Conservation (phyloP, 2,329 filamentous ascomycete species). For the Scedosporium dehoogii region DNA sequence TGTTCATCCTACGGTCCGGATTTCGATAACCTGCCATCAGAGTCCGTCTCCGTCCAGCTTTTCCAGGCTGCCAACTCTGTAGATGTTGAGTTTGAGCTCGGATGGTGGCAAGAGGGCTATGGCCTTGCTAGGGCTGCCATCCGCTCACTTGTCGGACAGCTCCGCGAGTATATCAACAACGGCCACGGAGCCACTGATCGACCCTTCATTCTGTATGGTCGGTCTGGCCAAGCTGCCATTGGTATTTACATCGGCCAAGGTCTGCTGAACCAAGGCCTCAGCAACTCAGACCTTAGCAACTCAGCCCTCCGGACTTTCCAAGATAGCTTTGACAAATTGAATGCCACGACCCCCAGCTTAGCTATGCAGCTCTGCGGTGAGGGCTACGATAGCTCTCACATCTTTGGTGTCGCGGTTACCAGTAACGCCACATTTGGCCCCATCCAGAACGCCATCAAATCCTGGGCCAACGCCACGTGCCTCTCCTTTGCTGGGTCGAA, state of each 20-base stretch:
- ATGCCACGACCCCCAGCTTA: conserved; percentile 17
- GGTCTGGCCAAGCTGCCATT: conserved; percentile 17
- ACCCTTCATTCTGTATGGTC: conserved; percentile 20
- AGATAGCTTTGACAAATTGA: conserved; percentile 12
- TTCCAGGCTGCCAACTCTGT: conserved; percentile 7
- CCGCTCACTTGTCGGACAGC: conserved; percentile 16
- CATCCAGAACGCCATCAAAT: too few relatives aligned
- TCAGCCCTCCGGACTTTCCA: conserved; percentile 19
- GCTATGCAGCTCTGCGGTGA: conserved; percentile 26
- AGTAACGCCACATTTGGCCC: too few relatives aligned
- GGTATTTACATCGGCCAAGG: conserved; percentile 26
- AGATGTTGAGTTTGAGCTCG: conserved; percentile 16
- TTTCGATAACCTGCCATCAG: conserved; percentile 9
- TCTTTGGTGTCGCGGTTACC: too few relatives aligned
- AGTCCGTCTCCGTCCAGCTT: conserved; percentile 2
- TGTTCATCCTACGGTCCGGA: conserved; percentile 15
- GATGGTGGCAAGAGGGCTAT: conserved; percentile 16
- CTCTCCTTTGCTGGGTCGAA: too few relatives aligned
- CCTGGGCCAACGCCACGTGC: too few relatives aligned
- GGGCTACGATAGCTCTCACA: conserved; percentile 3
- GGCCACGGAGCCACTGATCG: conserved; percentile 14
- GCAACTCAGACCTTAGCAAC: conserved; percentile 17
- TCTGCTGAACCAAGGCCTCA: conserved; percentile 17
- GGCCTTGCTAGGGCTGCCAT: conserved; percentile 13
- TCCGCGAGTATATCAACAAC: conserved; percentile 18